Evolutionary conservation across 345 rosid species (phyloP).

Genomic region (Bruguiera gymnorhiza): DNA sequence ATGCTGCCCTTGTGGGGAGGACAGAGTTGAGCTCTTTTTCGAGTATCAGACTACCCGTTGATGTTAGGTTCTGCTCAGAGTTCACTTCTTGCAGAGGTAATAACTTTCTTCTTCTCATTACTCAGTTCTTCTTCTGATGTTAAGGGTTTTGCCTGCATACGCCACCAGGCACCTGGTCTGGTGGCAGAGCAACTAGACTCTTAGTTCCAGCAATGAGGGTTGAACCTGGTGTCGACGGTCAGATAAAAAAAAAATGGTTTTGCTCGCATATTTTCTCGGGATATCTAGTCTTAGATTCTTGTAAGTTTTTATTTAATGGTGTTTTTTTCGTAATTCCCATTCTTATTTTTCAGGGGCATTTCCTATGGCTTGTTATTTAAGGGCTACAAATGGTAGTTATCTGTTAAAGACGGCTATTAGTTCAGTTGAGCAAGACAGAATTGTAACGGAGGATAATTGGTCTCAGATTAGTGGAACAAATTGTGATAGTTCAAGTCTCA

Average conservation of each 20-base stretch:
- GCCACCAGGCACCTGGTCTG: too few species aligned
- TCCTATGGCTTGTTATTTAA: conserved; percentile 37
- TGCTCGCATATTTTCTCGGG: background rate
- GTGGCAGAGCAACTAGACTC: too few species aligned
- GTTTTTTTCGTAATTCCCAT: background rate
- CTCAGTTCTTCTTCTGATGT: background rate
- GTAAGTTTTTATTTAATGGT: background rate
- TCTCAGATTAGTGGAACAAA: conserved; percentile 39
- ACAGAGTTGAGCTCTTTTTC: conserved; percentile 25
- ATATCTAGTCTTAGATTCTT: background rate
- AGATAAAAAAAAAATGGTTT: background rate
- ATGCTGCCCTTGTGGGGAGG: conserved; percentile 23
- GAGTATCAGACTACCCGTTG: conserved; percentile 25
- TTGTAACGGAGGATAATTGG: conserved; percentile 30
- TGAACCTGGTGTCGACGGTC: too few species aligned
- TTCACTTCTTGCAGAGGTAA: conserved; percentile 41
- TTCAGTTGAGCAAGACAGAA: conserved; percentile 32
- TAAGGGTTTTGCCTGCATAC: background rate
- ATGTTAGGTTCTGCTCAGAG: conserved; percentile 32
- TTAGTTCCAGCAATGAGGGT: too few species aligned
- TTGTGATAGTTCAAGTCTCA: conserved; percentile 30
- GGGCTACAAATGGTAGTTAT: conserved; percentile 31
- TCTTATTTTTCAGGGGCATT: conserved; percentile 29
- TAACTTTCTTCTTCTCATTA: background rate
- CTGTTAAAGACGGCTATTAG: conserved; percentile 31